Conservation (phyloP, 345 rosid species). For the Ceriops decandra region DNA sequence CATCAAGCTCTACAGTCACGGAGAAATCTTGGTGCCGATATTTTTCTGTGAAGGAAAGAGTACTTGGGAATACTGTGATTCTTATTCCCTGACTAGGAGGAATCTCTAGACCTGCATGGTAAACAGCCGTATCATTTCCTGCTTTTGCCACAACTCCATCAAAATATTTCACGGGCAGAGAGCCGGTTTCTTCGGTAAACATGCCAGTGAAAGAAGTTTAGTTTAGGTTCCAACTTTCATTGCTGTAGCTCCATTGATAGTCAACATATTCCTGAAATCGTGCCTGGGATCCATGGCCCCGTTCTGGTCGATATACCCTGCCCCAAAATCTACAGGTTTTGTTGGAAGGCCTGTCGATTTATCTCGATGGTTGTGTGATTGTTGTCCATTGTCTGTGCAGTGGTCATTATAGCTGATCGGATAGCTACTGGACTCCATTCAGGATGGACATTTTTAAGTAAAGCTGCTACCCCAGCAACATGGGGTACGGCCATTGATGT, state of each 20-base stretch:
- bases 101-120: too few relatives aligned
- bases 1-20: too few relatives aligned
- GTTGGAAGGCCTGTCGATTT: slow-evolving; percentile 10
- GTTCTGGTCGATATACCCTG: slow-evolving; percentile 31
- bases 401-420: slow-evolving; percentile 9
- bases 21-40: too few relatives aligned
- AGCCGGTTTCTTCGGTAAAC: too few relatives aligned
- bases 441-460: neutral
- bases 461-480: slow-evolving; percentile 6
- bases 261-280: slow-evolving; percentile 30
- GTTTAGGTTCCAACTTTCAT: neutral
- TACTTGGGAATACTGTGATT: too few relatives aligned
- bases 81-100: too few relatives aligned
- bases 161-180: too few relatives aligned
- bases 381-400: slow-evolving; percentile 23
- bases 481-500: slow-evolving; percentile 15
- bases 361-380: slow-evolving; percentile 16
- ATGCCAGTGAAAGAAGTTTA: too few relatives aligned
- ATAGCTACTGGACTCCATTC: slow-evolving; percentile 9
- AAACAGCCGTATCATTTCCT: too few relatives aligned
- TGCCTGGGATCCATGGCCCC: slow-evolving; percentile 37
- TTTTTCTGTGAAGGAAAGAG: too few relatives aligned
- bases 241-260: slow-evolving; percentile 32
- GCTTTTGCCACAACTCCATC: too few relatives aligned
- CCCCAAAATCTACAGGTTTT: slow-evolving; percentile 39